These are phyloP conservation scores for Sclerotinia nivalis DNA, from an alignment of 2,329 filamentous ascomycete species.

Conservation along the genomic window DNA sequence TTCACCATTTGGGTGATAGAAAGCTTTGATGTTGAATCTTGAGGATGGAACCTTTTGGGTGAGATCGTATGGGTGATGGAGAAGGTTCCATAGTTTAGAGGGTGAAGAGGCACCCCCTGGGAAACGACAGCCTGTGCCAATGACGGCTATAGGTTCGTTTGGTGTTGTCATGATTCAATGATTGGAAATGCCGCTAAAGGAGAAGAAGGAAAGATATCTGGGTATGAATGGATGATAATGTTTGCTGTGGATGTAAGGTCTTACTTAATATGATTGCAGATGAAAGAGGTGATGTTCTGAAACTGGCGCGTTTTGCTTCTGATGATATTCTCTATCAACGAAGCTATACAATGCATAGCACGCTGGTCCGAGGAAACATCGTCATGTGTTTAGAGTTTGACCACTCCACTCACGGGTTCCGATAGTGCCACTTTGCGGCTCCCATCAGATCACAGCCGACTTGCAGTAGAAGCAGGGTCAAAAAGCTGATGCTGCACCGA, in stretches of 20 bases:
- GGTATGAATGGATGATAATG: not conserved
- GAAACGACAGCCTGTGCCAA: slow-evolving; percentile 43
- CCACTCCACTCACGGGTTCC: slow-evolving; percentile 10
- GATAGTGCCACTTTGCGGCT: not conserved
- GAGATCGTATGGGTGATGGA: slow-evolving; percentile 31
- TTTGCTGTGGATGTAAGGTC: not conserved
- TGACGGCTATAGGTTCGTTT: slow-evolving; percentile 40
- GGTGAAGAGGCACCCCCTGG: slow-evolving; percentile 41
- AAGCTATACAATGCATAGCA: not conserved
- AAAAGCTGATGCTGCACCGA: not conserved
- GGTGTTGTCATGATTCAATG: not conserved
- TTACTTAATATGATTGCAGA: not conserved
- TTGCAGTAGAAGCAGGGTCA: not conserved
- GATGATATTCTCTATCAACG: not conserved
- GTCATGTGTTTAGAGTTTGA: not conserved
- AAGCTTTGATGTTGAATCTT: slow-evolving; percentile 52
- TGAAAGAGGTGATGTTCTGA: not conserved
- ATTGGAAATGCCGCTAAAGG: not conserved
- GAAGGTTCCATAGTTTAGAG: slow-evolving; percentile 43
- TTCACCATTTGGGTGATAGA: slow-evolving; percentile 53
- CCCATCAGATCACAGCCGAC: not conserved
- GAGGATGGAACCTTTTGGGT: slow-evolving; percentile 34
- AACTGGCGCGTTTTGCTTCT: not conserved
- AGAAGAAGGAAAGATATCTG: not conserved
- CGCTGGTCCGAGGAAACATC: not conserved